Percentiles rank a stretch among this genome's conserved stretches.
phyloP scores from a whole-genome alignment of 768 basidiomycete genomes.

The Symmetrospora coprosmae region DNA sequence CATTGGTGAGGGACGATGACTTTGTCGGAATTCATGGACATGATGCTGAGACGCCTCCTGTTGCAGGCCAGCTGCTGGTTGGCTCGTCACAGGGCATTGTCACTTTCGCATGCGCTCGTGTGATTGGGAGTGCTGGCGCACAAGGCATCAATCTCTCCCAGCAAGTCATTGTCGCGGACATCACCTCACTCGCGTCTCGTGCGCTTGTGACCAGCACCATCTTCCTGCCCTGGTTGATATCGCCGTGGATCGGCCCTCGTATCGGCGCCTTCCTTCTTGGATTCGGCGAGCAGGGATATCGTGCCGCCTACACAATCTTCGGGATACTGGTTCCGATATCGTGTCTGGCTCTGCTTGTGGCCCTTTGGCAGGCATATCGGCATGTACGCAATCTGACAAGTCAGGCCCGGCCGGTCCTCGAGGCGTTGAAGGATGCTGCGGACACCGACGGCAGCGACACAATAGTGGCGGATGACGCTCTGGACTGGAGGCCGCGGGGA shows the following conservation, averaged over 20 bases:
- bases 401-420: neutral
- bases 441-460: neutral
- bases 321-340: constrained; percentile 30
- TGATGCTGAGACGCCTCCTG: neutral
- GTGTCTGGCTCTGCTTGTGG: constrained; percentile 12
- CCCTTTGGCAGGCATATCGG: constrained; percentile 1
- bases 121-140: constrained; percentile 21
- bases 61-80: constrained; percentile 28
- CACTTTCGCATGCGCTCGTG: neutral
- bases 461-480: neutral
- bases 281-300: constrained; percentile 28
- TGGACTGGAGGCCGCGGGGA: constrained; percentile 6
- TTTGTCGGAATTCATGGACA: neutral
- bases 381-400: neutral
- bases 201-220: constrained; percentile 31
- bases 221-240: constrained; percentile 32
- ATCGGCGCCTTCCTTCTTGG: constrained; percentile 27
- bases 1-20: constrained; percentile 5
- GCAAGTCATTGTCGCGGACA: constrained; percentile 33
- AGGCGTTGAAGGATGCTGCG: constrained; percentile 4
- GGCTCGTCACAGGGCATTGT: constrained; percentile 16
- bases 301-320: constrained; percentile 29
- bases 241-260: constrained; percentile 31
- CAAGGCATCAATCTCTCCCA: constrained; percentile 31
- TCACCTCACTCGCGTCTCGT: constrained; percentile 30